These are phyloP conservation scores for Fusarium sambucinum DNA, from an alignment of 2,329 filamentous ascomycete species.

Conservation along the genomic window DNA sequence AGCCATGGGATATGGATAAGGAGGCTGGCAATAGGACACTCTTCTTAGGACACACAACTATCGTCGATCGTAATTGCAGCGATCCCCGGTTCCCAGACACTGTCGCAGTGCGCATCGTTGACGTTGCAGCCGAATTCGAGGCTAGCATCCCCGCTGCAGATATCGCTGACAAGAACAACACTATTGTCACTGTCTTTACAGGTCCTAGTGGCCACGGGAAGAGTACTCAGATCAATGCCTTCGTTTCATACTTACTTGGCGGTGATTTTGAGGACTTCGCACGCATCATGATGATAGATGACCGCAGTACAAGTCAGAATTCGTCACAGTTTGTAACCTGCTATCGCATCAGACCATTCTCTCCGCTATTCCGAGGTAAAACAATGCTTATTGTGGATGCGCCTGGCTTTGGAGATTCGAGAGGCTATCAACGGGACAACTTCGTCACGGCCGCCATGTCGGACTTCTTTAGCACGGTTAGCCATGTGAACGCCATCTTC, in stretches of 20 bases:
- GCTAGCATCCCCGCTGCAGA: constrained; percentile 1
- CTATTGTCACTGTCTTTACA: not conserved
- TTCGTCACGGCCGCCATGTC: constrained; percentile 5
- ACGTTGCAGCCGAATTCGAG: constrained; percentile 7
- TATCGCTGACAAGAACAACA: not conserved
- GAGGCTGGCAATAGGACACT: not conserved
- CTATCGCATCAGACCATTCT: constrained; percentile 9
- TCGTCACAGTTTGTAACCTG: not conserved
- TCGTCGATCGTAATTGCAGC: constrained; percentile 2
- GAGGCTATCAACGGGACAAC: not conserved
- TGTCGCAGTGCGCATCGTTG: constrained; percentile 7
- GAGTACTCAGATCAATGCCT: constrained; percentile 2
- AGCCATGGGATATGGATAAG: not conserved
- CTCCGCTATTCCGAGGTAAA: not conserved
- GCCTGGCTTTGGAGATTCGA: not conserved
- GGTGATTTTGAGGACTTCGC: constrained; percentile 4
- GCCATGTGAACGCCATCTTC: constrained; percentile 7
- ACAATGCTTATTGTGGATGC: constrained; percentile 9
- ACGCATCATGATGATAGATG: constrained; percentile 3
- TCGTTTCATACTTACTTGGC: not conserved
- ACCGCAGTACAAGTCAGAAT: not conserved
- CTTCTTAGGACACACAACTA: not conserved
- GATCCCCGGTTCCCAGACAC: constrained; percentile 1
- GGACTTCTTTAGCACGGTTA: constrained; percentile 1
- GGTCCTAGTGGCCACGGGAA: constrained; percentile 1